Conservation (phyloP, 75 land plant genomes). For the Adiantum capillusveneris region DNA sequence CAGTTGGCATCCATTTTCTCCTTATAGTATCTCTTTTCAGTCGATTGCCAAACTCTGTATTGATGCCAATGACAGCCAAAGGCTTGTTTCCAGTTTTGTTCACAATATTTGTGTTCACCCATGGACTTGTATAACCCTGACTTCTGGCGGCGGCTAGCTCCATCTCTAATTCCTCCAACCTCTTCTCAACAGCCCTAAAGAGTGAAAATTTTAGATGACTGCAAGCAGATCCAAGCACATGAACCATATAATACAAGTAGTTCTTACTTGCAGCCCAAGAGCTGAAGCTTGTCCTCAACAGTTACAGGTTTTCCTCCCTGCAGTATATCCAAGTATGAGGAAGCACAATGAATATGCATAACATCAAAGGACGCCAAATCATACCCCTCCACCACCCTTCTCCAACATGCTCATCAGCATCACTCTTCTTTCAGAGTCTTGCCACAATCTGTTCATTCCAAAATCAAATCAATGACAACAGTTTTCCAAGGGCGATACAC, state of each 20-base stretch:
- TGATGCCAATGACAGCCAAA: constrained; percentile 89
- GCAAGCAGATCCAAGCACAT: no score
- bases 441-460: constrained; percentile 63
- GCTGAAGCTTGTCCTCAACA: constrained; percentile 70
- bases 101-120: constrained; percentile 17
- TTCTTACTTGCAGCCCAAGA: constrained; percentile 84
- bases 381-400: constrained; percentile 46
- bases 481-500: neutral
- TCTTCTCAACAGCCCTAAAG: constrained; percentile 59
- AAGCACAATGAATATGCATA: neutral
- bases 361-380: constrained; percentile 2
- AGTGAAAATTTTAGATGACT: no score
- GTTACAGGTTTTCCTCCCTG: constrained; percentile 56
- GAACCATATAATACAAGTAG: neutral
- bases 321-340: constrained; percentile 4
- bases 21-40: constrained; percentile 56
- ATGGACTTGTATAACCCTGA: constrained; percentile 57
- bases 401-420: constrained; percentile 43
- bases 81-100: constrained; percentile 34
- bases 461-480: neutral
- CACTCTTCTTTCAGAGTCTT: constrained; percentile 82
- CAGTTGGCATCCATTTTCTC: constrained; percentile 82
- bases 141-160: constrained; percentile 82
- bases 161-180: constrained; percentile 63
- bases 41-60: constrained; percentile 78